phyloP scores from a whole-genome alignment of 106 monocot species.

The Platanthera zijinensis region DNA sequence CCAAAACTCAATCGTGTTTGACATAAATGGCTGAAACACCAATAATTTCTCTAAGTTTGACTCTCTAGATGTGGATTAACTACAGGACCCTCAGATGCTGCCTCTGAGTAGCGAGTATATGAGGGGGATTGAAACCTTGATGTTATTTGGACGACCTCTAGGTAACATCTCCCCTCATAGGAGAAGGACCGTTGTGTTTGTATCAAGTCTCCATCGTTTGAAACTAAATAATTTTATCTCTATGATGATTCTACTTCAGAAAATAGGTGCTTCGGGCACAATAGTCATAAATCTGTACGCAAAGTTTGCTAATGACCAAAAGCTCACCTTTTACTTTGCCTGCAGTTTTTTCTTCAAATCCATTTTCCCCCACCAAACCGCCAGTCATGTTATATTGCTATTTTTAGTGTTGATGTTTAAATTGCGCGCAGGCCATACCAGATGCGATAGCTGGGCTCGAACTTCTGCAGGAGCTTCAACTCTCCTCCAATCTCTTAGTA shows the following conservation, averaged over 20 bases:
- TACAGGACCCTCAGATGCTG: no score
- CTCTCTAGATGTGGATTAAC: no score
- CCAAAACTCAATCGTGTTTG: no score
- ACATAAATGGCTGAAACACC: no score
- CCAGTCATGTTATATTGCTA: not conserved
- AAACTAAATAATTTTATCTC: no score
- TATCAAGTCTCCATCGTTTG: no score
- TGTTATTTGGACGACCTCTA: no score
- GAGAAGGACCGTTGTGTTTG: no score
- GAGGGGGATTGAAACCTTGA: no score
- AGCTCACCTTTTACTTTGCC: not conserved
- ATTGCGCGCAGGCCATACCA: slow-evolving; percentile 46
- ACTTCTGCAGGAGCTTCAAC: slow-evolving; percentile 60
- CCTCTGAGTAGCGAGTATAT: no score
- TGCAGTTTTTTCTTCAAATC: not conserved
- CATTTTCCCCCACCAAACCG: not conserved
- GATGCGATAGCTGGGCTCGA: slow-evolving; percentile 80
- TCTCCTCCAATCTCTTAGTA: slow-evolving; percentile 57
- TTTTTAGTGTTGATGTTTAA: not conserved
- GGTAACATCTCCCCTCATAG: no score
- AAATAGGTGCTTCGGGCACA: not conserved
- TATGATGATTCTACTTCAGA: not conserved
- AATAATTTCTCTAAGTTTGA: no score
- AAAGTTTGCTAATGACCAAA: not conserved
- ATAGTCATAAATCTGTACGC: not conserved